These are phyloP conservation scores for Didymella arachidicola DNA, from an alignment of 2,329 filamentous ascomycete species.

Conservation along the genomic window DNA sequence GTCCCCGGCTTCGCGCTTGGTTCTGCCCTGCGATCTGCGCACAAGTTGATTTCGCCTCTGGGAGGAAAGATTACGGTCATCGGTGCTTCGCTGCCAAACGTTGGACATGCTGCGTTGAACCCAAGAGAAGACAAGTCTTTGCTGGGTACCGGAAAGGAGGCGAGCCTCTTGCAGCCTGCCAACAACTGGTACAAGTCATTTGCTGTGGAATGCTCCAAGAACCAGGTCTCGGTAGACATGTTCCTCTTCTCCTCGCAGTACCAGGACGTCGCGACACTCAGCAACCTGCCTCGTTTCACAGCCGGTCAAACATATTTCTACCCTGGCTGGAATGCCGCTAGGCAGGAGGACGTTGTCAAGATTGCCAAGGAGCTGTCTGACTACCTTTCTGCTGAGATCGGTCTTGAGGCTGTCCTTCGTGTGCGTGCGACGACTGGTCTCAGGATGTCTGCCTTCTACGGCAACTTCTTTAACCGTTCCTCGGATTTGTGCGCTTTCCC, in stretches of 20 bases:
- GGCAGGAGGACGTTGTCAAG: constrained; percentile 95
- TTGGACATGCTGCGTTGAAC: constrained; percentile 87
- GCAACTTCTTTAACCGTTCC: constrained; percentile 98
- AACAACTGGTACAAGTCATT: constrained; percentile 99
- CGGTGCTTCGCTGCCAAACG: constrained; percentile 86
- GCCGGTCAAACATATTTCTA: constrained; percentile 99
- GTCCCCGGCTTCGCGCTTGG: constrained; percentile 93
- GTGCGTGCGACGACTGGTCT: constrained; percentile 94
- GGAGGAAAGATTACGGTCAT: constrained; percentile 95
- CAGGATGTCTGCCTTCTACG: constrained; percentile 97
- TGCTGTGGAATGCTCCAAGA: constrained; percentile 97
- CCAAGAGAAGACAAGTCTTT: constrained; percentile 95
- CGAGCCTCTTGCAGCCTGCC: constrained; percentile 82
- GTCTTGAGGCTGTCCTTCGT: constrained; percentile 91
- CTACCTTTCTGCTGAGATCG: constrained; percentile 95
- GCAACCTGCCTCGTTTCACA: constrained; percentile 93
- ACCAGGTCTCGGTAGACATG: constrained; percentile 83
- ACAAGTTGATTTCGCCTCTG: constrained; percentile 93
- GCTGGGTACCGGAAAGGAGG: constrained; percentile 92
- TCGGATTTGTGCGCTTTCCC: constrained; percentile 98
- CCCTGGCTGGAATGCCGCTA: constrained; percentile 93
- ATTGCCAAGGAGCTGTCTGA: constrained; percentile 97
- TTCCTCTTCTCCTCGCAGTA: constrained; percentile 57
- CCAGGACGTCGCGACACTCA: constrained; percentile 95
- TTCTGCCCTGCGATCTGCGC: constrained; percentile 87